Base-by-base conservation (phyloP, 2,329 filamentous ascomycete species). In the Hortaea werneckii region DNA sequence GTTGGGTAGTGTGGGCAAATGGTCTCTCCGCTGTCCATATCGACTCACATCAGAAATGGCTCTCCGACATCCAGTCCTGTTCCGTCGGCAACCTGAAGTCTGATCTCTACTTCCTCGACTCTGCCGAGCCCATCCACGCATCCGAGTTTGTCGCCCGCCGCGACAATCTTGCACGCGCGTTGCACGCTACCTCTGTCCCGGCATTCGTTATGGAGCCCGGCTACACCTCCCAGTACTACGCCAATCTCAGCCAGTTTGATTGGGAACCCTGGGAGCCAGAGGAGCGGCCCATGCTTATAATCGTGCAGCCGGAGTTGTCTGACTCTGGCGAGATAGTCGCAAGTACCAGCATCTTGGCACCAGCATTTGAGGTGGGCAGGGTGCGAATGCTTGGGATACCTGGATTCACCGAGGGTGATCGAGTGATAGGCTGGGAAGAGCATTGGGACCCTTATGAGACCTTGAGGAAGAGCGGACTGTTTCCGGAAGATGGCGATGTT, bases 201-300 rank as follows among this genome's bases (percentile, higher is more conserved):
- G 78, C 76, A 0, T 82, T 82, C 51, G 65, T 80, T 1, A 65
- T 80, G 1, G 79, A 83, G 55, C 79, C 79, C 1, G 79, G 79
- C 2, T 82, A 80, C 55, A 79, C 77, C 0, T 81, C 82, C 52
- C 73, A 78, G 62, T 79, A 82, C 59, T 82, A 80, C 55, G 78
- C 70, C 40, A 82, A 82, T 54, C 68, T 78, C 37, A 79, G 75
- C 1, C 78, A 82, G 55, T 59, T 58, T 0, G 74, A 81, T 49
- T 82, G 78, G 79, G 78, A 82, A 51, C 72, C 74, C 0, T 82
- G 77, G 77, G 78, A 81, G 66, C 77, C 78, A 0, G 78, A 82
- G 54, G 78, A 82, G 55, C 70, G 77, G 1, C 79, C 79, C 0
- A 80, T 82, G 47, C 58, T 82, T 20, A 80, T 82, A 76, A 55